Evolutionary conservation across 2,329 filamentous ascomycete genomes (phyloP), one percentile per base, ranked within the genome.

Genomic region (Rhinocladiella similis): DNA sequence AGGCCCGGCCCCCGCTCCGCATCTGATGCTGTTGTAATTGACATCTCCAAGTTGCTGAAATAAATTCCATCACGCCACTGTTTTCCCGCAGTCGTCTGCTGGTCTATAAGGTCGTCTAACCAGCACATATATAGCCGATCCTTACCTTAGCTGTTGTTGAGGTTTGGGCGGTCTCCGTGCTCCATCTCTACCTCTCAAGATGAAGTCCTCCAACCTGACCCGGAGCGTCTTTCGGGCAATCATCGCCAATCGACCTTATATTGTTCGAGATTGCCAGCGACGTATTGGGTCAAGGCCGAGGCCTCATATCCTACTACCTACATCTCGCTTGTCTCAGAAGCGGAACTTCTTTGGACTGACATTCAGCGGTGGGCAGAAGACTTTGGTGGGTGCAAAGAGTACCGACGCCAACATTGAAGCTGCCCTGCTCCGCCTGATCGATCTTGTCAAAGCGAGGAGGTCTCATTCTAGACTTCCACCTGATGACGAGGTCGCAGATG

Each of bases 381-480:
- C 45, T 20, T 51, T 63, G 19, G 50, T 56, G 27, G 61, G 55
- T 25, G 59, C 62, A 14, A 66, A 54, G 47, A 47, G 48, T 16
- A 61, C 56, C 7, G 14, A 54, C 2, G 50, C 59, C 22, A 65
- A 66, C 49, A 25, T 66, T 19, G 63, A 66, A 49, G 36, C 48
- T 42, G 63, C 63, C 7, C 38, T 65, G 29, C 54, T 55, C 43
- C 61, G 56, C 42, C 50, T 96, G 75, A 81, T 89, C 65, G 82
- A 89, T 56, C 82, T 90, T 70, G 77, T 82, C 50, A 83, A 83
- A 63, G 82, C 84, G 58, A 75, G 86, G 63, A 78, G 82, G 50
- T 81, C 89, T 54, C 80, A 82, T 50, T 77, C 85, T 35, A 83
- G 90, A 33, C 81, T 84, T 9, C 91, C 90, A 14, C 72, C 82